These are phyloP conservation scores for Trypanosomatidae sp. DNA, from an alignment of 208 protist species.

Conservation along the genomic window DNA sequence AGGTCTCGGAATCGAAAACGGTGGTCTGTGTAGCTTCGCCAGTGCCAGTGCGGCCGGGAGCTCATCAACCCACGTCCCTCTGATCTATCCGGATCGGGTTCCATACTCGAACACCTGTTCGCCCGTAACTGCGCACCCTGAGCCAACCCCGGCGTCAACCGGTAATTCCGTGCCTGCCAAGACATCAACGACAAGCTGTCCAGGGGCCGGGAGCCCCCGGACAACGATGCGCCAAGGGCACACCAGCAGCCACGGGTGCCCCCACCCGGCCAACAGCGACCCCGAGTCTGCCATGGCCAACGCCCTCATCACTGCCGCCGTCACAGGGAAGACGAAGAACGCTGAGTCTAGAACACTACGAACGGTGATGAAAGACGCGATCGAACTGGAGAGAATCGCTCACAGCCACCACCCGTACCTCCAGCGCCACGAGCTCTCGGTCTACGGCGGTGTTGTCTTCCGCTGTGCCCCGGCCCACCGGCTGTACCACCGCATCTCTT, in stretches of 20 bases:
- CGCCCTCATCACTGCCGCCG: not conserved
- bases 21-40: not conserved
- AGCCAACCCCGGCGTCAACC: not conserved
- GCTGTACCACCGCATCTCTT: constrained; percentile 42
- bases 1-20: constrained; percentile 4
- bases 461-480: constrained; percentile 45
- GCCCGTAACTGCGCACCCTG: not conserved
- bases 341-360: constrained; percentile 13
- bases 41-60: not conserved
- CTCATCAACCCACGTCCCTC: not conserved
- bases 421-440: constrained; percentile 37
- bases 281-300: not conserved
- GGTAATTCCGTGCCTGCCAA: not conserved
- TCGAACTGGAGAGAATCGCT: constrained; percentile 24
- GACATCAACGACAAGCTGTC: not conserved
- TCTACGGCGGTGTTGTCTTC: constrained; percentile 49
- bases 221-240: not conserved
- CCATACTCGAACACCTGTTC: not conserved
- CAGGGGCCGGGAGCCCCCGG: not conserved
- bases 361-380: constrained; percentile 35
- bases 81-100: not conserved
- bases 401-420: constrained; percentile 54
- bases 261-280: not conserved
- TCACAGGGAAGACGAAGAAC: not conserved
- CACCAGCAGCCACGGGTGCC: not conserved